Base-by-base conservation (phyloP, 352 stramenopile species). In the Globisporangium nodosum region DNA sequence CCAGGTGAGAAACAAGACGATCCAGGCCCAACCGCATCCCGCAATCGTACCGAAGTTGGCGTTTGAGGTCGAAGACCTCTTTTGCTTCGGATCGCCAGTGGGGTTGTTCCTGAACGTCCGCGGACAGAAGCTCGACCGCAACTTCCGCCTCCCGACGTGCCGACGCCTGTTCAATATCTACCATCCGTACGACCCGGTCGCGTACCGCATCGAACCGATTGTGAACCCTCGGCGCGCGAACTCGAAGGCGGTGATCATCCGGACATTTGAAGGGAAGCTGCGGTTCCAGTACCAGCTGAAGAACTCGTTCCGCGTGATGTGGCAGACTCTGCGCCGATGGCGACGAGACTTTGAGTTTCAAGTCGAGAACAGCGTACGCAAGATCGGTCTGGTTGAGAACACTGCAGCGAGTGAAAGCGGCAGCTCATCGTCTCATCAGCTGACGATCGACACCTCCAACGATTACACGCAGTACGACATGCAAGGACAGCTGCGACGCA, bases 151-250 rank as follows among this genome's bases (percentile, higher is more conserved):
- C 15, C 83, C 84, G 35, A 93, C 85, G 8, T 96, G 87, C 64
- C 66, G 66, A 13, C 74, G 79, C 20, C 57, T 98, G 21, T 98
- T 97, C 71, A 98, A 98, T 66, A 96, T 98, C 39, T 98, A 97
- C 63, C 90, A 98, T 66, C 92, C 92, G 50, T 95, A 90, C 70
- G 94, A 98, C 75, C 92, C 92, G 3, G 91, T 98, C 3, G 90
- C 93, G 35, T 98, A 98, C 69, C 83, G 94, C 49, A 96, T 98
- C 61, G 94, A 98, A 70, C 94, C 94, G 24, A 84, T 98, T n/a
- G 62, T 98, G 54, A 91, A 96, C 54, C 71, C 81, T 18, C 55
- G 51, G 5, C 81, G 78, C 24, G 81, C 84, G 5, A 60, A 91
- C 58, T 91, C 82, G n/a, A 92, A 93, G 62, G 81, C 84, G 5